These are phyloP conservation scores for Candida piceae DNA, from an alignment of 805 yeast species.

Conservation along the genomic window DNA sequence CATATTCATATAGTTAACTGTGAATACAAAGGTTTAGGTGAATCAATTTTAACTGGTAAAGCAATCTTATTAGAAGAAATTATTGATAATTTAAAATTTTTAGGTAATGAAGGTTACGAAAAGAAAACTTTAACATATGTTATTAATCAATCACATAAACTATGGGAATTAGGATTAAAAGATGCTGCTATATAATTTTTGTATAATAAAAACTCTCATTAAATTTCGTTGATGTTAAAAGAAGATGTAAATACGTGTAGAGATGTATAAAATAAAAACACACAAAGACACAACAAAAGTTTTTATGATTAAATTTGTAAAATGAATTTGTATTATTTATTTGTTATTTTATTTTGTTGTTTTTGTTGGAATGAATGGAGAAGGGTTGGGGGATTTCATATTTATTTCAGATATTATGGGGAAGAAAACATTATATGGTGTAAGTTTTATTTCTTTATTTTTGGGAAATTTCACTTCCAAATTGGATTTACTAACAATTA, in stretches of 20 bases:
- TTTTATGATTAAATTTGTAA: too few relatives aligned
- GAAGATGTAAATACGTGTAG: too few relatives aligned
- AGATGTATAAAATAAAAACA: too few relatives aligned
- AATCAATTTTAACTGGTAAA: slow-evolving; percentile 68
- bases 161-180: slow-evolving; percentile 47
- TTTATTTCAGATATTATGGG: too few relatives aligned
- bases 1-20: slow-evolving; percentile 86
- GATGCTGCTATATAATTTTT: not conserved
- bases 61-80: slow-evolving; percentile 79
- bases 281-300: too few relatives aligned
- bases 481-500: too few relatives aligned
- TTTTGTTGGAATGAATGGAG: too few relatives aligned
- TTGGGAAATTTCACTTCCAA: not conserved
- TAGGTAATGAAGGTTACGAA: slow-evolving; percentile 53
- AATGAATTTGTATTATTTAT: too few relatives aligned
- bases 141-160: slow-evolving; percentile 71
- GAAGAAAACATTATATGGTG: slow-evolving; percentile 9
- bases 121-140: slow-evolving; percentile 57
- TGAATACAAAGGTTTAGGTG: slow-evolving; percentile 60
- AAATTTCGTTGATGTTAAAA: too few relatives aligned
- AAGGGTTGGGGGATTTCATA: too few relatives aligned
- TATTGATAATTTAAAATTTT: slow-evolving; percentile 58
- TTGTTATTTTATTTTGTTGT: too few relatives aligned
- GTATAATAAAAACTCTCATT: too few relatives aligned
- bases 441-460: slow-evolving; percentile 13